phyloP scores from a whole-genome alignment of 768 basidiomycete genomes.

The Xerocomellus intermedius region DNA sequence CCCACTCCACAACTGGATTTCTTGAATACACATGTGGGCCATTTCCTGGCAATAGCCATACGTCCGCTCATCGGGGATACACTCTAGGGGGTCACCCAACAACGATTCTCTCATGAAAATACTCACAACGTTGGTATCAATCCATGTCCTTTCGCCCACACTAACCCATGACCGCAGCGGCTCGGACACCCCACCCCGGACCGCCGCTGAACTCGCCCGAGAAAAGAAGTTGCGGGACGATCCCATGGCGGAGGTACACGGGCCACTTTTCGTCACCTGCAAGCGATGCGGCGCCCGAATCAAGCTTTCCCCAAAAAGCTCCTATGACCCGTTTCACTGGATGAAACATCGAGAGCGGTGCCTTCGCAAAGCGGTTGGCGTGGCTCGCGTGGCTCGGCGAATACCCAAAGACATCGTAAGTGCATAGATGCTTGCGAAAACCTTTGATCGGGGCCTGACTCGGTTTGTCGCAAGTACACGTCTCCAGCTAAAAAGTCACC shows the following conservation, averaged over 20 bases:
- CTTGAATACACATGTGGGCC: constrained; percentile 19
- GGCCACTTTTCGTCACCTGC: constrained; percentile 53
- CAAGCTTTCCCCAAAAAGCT: constrained; percentile 66
- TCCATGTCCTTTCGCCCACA: background rate
- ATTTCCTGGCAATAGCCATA: constrained; percentile 11
- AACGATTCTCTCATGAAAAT: constrained; percentile 18
- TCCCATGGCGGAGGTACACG: constrained; percentile 50
- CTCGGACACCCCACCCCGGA: constrained; percentile 31
- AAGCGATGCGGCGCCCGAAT: constrained; percentile 53
- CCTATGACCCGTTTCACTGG: constrained; percentile 69
- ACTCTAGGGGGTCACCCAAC: constrained; percentile 28
- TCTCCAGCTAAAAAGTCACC: constrained; percentile 23
- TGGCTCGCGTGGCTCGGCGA: constrained; percentile 14
- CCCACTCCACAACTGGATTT: background rate
- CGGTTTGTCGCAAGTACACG: constrained; percentile 14
- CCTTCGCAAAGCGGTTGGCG: constrained; percentile 42
- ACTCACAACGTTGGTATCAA: constrained; percentile 21
- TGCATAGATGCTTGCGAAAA: background rate
- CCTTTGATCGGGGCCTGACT: constrained; percentile 1
- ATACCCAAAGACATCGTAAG: constrained; percentile 26
- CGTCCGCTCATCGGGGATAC: constrained; percentile 21
- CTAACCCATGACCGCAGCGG: constrained; percentile 22
- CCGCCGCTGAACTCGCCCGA: constrained; percentile 45
- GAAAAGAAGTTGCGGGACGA: constrained; percentile 54
- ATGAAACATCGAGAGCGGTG: constrained; percentile 60